These are phyloP conservation scores for Parmelia sp. DNA, from an alignment of 495 filamentous ascomycete species.

Conservation along the genomic window DNA sequence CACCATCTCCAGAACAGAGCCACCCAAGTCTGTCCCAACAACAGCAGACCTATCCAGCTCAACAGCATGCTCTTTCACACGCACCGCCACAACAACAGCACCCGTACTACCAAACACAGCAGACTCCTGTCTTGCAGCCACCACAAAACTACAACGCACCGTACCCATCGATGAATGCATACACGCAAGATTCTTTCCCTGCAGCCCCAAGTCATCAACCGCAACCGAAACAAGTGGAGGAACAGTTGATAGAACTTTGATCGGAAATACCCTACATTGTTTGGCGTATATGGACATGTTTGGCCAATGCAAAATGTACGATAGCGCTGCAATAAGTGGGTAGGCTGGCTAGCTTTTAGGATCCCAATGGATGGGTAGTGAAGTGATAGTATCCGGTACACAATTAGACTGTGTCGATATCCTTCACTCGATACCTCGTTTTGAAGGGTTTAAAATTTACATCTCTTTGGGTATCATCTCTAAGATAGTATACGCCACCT, in stretches of 20 bases:
- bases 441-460: not conserved
- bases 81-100: constrained; percentile 27
- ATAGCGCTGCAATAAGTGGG: not conserved
- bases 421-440: not conserved
- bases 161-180: constrained; percentile 40
- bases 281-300: constrained; percentile 1
- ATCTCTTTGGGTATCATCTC: not conserved
- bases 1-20: constrained; percentile 20
- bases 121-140: constrained; percentile 5
- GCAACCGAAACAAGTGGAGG: constrained; percentile 61
- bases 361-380: not conserved
- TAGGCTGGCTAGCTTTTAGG: constrained; percentile 7
- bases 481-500: not conserved
- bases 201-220: constrained; percentile 55
- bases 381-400: not conserved
- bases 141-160: constrained; percentile 32
- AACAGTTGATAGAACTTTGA: constrained; percentile 78
- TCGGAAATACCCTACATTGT: constrained; percentile 5
- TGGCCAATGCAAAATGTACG: constrained; percentile 6
- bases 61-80: constrained; percentile 33
- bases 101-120: constrained; percentile 25
- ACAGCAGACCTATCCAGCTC: constrained; percentile 20
- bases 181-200: constrained; percentile 60
- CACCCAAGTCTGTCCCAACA: constrained; percentile 30
- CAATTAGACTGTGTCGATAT: not conserved